These are phyloP conservation scores for Pascua guehoae DNA, from an alignment of 1,284 basidiomycete species.

Conservation along the genomic window DNA sequence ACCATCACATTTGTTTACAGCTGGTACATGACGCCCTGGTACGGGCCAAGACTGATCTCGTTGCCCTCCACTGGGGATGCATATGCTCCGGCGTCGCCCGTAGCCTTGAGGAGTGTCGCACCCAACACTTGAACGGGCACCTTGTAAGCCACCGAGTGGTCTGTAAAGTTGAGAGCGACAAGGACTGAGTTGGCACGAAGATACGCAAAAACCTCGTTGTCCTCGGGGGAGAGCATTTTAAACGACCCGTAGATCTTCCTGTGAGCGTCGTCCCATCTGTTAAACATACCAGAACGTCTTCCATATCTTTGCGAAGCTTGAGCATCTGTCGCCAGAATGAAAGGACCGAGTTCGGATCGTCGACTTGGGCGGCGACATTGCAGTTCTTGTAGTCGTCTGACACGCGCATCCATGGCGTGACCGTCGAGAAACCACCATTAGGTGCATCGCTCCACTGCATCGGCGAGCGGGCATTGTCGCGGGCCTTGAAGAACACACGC, in stretches of 20 bases:
- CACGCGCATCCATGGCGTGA: conserved; percentile 69
- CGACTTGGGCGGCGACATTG: conserved; percentile 59
- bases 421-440: conserved; percentile 63
- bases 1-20: no score
- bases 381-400: conserved; percentile 64
- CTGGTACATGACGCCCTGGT: no score
- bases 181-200: conserved; percentile 52
- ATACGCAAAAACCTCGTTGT: conserved; percentile 60
- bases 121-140: background rate
- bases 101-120: no score
- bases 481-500: conserved; percentile 51
- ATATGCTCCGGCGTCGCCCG: no score
- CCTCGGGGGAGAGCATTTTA: conserved; percentile 50
- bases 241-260: conserved; percentile 60
- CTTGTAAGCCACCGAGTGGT: background rate
- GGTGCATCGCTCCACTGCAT: conserved; percentile 55
- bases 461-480: conserved; percentile 61
- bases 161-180: conserved; percentile 57
- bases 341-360: conserved; percentile 56
- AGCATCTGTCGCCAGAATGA: conserved; percentile 62
- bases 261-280: background rate
- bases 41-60: no score
- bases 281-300: conserved; percentile 53
- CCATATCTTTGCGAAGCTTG: conserved; percentile 57
- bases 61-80: no score